phyloP scores from a whole-genome alignment of 2,329 filamentous ascomycete species.

The Neopestalotiopsis rosae region DNA sequence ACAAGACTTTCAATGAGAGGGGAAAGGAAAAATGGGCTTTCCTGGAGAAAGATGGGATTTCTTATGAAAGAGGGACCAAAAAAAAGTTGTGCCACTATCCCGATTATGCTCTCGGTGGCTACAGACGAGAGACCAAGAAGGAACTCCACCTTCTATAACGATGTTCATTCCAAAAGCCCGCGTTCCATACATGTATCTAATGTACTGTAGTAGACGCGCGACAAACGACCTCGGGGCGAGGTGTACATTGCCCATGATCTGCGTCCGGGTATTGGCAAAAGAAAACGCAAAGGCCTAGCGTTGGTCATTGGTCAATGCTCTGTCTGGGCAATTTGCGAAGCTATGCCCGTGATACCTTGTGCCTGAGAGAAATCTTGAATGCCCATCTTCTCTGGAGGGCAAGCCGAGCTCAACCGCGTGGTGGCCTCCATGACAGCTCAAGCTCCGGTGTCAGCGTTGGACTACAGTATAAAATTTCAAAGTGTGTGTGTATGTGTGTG shows the following conservation, averaged over 20 bases:
- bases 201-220: not conserved
- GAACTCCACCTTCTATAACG: not conserved
- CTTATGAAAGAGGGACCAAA: not conserved
- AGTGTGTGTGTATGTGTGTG: not conserved
- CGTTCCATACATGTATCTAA: not conserved
- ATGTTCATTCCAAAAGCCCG: not conserved
- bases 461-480: not conserved
- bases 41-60: not conserved
- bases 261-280: not conserved
- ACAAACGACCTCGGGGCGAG: not conserved
- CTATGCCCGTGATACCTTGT: not conserved
- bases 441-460: not conserved
- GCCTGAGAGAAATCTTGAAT: not conserved
- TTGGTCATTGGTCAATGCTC: not conserved
- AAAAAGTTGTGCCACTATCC: no score
- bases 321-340: not conserved
- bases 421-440: not conserved
- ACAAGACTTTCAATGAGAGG: not conserved
- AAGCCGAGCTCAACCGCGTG: not conserved
- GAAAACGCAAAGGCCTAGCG: not conserved
- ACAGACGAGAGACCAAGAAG: not conserved
- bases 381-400: not conserved
- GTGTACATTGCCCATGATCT: not conserved
- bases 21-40: not conserved
- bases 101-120: not conserved